phyloP scores from a whole-genome alignment of 495 filamentous ascomycete genomes.

The Hypoxylon cercidicola region DNA sequence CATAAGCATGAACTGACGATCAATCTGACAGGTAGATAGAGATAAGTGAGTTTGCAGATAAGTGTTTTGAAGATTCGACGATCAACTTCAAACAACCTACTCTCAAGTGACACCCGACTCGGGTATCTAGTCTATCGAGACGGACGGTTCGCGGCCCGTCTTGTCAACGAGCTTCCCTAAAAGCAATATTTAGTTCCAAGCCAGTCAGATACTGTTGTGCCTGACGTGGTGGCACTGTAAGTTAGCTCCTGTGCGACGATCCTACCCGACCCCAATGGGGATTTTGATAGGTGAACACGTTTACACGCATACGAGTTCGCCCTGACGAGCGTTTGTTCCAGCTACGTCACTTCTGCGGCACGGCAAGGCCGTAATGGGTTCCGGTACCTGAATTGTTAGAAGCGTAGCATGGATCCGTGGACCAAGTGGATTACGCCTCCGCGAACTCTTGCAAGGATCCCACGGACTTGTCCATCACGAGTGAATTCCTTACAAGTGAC shows the following conservation, averaged over 20 bases:
- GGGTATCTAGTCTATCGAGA: conserved; percentile 5
- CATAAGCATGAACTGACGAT: conserved; percentile 20
- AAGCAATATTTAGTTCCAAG: conserved; percentile 5
- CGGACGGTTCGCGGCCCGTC: conserved; percentile 17
- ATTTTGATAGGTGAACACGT: conserved; percentile 17
- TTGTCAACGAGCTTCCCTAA: conserved; percentile 20
- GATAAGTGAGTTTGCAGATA: conserved; percentile 3
- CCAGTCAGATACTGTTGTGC: background rate
- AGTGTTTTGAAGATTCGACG: conserved; percentile 10
- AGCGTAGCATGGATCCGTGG: conserved; percentile 30
- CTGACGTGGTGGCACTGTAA: background rate
- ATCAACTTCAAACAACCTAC: conserved; percentile 23
- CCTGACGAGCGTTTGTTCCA: conserved; percentile 39
- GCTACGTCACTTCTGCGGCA: conserved; percentile 42
- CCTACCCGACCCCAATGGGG: conserved; percentile 13
- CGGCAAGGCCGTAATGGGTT: conserved; percentile 28
- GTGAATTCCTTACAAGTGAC: conserved; percentile 31
- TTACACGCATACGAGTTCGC: conserved; percentile 17
- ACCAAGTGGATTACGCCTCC: conserved; percentile 34
- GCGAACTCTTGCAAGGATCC: conserved; percentile 42
- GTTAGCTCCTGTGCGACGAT: conserved; percentile 17
- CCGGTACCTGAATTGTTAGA: conserved; percentile 35
- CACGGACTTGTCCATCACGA: conserved; percentile 34
- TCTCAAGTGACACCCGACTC: conserved; percentile 14
- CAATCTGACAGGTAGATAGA: background rate